A percentile compares a stretch with the other conserved stretches of the same genome.
These are phyloP conservation scores for Lasiosphaeriaceae sp. DNA, from an alignment of 495 filamentous ascomycete species.

Conservation along the genomic window DNA sequence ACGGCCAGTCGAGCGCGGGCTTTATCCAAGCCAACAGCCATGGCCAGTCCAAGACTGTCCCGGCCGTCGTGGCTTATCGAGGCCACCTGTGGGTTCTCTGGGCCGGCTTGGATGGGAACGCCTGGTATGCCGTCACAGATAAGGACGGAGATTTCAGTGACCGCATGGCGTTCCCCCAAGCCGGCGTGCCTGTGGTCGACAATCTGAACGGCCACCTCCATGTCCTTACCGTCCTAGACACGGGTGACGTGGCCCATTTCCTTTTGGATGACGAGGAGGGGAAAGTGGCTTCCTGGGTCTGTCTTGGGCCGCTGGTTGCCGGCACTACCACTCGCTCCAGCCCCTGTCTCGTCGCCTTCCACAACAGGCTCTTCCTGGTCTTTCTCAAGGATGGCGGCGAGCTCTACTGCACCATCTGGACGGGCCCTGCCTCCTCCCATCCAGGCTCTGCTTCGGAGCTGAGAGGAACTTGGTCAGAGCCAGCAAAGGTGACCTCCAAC, in stretches of 20 bases:
- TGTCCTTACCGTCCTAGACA: constrained; percentile 21
- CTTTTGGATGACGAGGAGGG: constrained; percentile 20
- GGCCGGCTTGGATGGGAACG: constrained; percentile 19
- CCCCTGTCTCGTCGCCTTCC: constrained; percentile 26
- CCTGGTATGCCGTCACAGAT: constrained; percentile 23
- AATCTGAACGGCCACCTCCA: constrained; percentile 27
- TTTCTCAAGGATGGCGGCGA: constrained; percentile 14
- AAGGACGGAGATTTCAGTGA: constrained; percentile 15
- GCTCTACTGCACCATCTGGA: constrained; percentile 22
- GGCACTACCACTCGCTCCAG: constrained; percentile 13
- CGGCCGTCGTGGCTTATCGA: constrained; percentile 24
- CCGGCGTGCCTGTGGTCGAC: constrained; percentile 25
- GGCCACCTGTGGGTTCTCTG: constrained; percentile 30
- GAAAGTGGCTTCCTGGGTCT: constrained; percentile 10
- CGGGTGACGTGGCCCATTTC: constrained; percentile 24
- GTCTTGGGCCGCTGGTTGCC: constrained; percentile 6
- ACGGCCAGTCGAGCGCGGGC: constrained; percentile 5
- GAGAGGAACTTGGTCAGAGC: constrained; percentile 15
- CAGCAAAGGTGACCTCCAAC: constrained; percentile 8
- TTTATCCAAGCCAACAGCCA: constrained; percentile 9
- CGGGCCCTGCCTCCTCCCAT: constrained; percentile 5
- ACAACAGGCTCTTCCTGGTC: constrained; percentile 27
- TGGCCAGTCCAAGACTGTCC: constrained; percentile 20
- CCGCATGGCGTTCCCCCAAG: constrained; percentile 18
- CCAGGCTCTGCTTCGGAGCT: background rate